Evolutionary conservation across 1,284 basidiomycete genomes (phyloP).

Genomic region (Dichomitus squalens): DNA sequence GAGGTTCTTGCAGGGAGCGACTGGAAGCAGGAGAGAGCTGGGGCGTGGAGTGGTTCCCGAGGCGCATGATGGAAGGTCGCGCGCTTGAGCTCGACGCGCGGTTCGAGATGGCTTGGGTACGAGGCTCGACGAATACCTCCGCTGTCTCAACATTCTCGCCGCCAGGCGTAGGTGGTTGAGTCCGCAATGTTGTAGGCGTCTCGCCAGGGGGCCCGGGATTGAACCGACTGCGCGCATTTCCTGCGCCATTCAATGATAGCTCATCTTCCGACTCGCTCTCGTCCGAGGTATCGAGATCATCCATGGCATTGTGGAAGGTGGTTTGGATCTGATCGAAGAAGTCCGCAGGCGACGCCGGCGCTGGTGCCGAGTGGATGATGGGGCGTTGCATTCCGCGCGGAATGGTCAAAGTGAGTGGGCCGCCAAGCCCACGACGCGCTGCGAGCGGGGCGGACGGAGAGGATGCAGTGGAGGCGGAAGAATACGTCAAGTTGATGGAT

Average conservation of each 20-base stretch:
- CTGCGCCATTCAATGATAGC: slow-evolving; percentile 15
- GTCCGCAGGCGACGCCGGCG: slow-evolving; percentile 59
- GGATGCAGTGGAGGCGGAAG: slow-evolving; percentile 14
- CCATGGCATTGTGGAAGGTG: slow-evolving; percentile 65
- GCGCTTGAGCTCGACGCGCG: slow-evolving; percentile 29
- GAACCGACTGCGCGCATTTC: slow-evolving; percentile 22
- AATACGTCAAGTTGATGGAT: slow-evolving; percentile 11
- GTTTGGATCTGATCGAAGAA: slow-evolving; percentile 76
- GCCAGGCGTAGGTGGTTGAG: neutral
- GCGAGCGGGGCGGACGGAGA: slow-evolving; percentile 23
- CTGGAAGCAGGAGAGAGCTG: slow-evolving; percentile 36
- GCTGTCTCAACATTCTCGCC: slow-evolving; percentile 21
- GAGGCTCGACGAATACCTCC: slow-evolving; percentile 37
- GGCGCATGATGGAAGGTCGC: slow-evolving; percentile 41
- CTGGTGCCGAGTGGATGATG: slow-evolving; percentile 49
- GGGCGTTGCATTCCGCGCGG: slow-evolving; percentile 26
- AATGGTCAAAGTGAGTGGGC: slow-evolving; percentile 30
- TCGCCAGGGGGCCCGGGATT: slow-evolving; percentile 11
- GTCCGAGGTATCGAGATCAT: slow-evolving; percentile 63
- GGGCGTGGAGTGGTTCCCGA: slow-evolving; percentile 42
- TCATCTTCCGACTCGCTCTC: slow-evolving; percentile 45
- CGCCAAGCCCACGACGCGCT: slow-evolving; percentile 29
- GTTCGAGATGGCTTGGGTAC: slow-evolving; percentile 40
- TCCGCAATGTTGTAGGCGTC: neutral
- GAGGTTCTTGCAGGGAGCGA: slow-evolving; percentile 20